phyloP scores from a whole-genome alignment of 768 basidiomycete genomes.

The Psilocybe cyanescens region DNA sequence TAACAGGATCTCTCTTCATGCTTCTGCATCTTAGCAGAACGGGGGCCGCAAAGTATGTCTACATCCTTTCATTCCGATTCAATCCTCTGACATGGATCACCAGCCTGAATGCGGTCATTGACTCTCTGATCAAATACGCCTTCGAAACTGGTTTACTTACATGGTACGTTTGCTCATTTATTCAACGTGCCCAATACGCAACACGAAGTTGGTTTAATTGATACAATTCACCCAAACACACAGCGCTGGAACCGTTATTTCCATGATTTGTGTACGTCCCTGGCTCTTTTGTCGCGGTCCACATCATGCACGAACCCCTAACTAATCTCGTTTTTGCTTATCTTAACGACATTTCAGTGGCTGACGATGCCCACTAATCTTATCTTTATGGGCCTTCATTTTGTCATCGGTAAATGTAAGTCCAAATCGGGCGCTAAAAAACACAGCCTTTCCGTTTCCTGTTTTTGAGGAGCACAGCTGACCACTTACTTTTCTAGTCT shows the following conservation, averaged over 20 bases:
- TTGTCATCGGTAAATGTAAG: conserved; percentile 51
- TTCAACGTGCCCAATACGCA: no score
- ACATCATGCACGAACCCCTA: neutral
- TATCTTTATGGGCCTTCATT: conserved; percentile 52
- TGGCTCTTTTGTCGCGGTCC: no score
- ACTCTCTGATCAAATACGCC: conserved; percentile 50
- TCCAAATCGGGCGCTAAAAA: neutral
- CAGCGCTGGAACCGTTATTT: conserved; percentile 47
- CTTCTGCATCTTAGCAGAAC: conserved; percentile 43
- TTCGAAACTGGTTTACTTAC: conserved; percentile 58
- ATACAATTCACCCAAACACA: neutral
- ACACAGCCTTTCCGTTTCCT: conserved; percentile 6
- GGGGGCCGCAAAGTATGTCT: conserved; percentile 39
- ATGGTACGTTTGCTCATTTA: conserved; percentile 30
- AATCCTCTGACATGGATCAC: no score
- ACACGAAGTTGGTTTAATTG: neutral
- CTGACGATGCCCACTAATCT: conserved; percentile 46
- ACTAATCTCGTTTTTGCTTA: conserved; percentile 1
- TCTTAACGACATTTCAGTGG: conserved; percentile 37
- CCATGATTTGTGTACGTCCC: conserved; percentile 50
- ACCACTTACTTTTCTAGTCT: conserved; percentile 11
- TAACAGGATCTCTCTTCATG: conserved; percentile 47
- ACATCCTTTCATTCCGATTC: no score
- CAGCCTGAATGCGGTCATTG: conserved; percentile 51
- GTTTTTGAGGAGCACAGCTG: neutral